Evolutionary conservation across 1,284 basidiomycete species (phyloP), one percentile per base, ranked within the genome.

Genomic region (Ustilago trichophora): DNA sequence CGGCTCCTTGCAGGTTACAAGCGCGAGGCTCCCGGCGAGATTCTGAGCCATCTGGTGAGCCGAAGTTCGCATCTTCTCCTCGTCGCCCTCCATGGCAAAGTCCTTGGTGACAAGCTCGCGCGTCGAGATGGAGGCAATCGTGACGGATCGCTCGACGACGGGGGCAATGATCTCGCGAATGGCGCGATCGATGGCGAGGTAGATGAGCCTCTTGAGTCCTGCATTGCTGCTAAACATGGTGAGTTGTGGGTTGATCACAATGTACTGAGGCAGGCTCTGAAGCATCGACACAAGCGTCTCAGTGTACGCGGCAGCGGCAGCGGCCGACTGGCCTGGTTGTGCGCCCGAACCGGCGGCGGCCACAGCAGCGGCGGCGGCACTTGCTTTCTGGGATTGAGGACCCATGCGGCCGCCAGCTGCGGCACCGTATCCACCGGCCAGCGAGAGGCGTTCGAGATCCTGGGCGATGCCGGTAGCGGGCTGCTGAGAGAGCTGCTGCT

Each of bases 1-100:
- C 1, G 96, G 95, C 80, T 99, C 96, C 82, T 98, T 98, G 86
- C 95, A 98, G 15, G 96, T 98, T 21, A 99, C 96, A 46, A 98
- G 84, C 6, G 96, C 96, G 38, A 99, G 87, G 77, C 92, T 96
- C 36, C 95, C 95, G 16, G 96, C 96, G 47, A 98, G 87, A 82
- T 93, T 96, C 83, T 94, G 92, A 2, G 93, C 93, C 93, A 98
- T 98, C 49, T 93, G 84, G 82, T 98, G 93, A 7, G 92, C 93
- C 12, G 96, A 92, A 77, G 90, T 89, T 37, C 93, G 89, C 81
- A 98, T 84, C 83, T 91, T 95, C 44, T 90, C 88, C 77, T 98
- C 93, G 79, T 92, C 93, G 16, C 89, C 85, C 73, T 99, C 96
- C 66, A 92, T 93, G 3, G 92, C 93, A 76, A 96, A 98, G 83